Percentiles rank a stretch among this genome's conserved stretches.
These are phyloP conservation scores for Dendrocalamus latiflorus DNA, from an alignment of 202 grass and related monocot species.

Conservation along the genomic window DNA sequence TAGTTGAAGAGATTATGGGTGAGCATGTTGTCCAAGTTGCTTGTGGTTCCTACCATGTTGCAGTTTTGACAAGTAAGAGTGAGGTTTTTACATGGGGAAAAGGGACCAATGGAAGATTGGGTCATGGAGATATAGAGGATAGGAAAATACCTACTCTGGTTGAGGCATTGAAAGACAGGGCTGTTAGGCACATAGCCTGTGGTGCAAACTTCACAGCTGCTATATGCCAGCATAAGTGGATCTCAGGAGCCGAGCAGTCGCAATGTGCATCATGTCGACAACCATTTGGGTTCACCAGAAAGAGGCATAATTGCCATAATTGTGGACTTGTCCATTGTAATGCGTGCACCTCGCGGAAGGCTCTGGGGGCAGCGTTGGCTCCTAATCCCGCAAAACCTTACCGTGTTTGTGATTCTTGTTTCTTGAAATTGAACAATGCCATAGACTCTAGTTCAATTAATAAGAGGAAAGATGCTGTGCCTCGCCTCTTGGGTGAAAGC, in stretches of 20 bases:
- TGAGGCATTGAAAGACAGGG: slow-evolving; percentile 60
- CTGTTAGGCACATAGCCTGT: slow-evolving; percentile 65
- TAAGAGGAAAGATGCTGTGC: slow-evolving; percentile 46
- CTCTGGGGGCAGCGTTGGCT: slow-evolving; percentile 56
- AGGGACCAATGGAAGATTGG: slow-evolving; percentile 89
- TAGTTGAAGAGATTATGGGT: slow-evolving; percentile 77
- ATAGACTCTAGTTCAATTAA: slow-evolving; percentile 40
- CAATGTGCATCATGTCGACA: slow-evolving; percentile 65
- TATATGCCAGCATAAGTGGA: slow-evolving; percentile 74
- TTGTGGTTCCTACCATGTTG: slow-evolving; percentile 95
- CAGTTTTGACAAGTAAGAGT: slow-evolving; percentile 67
- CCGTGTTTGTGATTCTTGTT: slow-evolving; percentile 81
- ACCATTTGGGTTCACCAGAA: slow-evolving; percentile 76
- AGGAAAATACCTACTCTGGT: slow-evolving; percentile 73
- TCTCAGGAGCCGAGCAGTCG: slow-evolving; percentile 58
- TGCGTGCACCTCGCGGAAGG: slow-evolving; percentile 58
- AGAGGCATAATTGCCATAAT: slow-evolving; percentile 81
- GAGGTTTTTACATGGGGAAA: slow-evolving; percentile 97
- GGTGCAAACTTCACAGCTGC: slow-evolving; percentile 74
- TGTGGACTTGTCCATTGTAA: slow-evolving; percentile 82
- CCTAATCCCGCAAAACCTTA: slow-evolving; percentile 64
- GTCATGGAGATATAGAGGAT: slow-evolving; percentile 90
- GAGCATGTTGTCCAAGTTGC: slow-evolving; percentile 76
- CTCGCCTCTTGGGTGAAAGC: slow-evolving; percentile 52
- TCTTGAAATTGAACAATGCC: slow-evolving; percentile 57